Percentiles rank a stretch among this genome's conserved stretches.
These are phyloP conservation scores for Blastosporella zonata DNA, from an alignment of 1,284 basidiomycete species.

Conservation along the genomic window DNA sequence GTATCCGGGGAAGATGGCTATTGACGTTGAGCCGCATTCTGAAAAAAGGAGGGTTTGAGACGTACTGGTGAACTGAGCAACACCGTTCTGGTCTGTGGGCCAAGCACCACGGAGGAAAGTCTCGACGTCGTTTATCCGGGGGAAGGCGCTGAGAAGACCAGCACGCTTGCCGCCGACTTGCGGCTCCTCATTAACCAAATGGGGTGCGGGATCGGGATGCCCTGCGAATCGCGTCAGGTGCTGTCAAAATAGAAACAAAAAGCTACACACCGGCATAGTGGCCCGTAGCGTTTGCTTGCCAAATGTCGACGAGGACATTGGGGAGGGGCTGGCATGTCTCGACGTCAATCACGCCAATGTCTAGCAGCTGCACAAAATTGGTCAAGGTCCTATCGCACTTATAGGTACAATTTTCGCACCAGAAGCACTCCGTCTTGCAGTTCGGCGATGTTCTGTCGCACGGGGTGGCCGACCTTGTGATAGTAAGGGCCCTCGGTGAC, in stretches of 20 bases:
- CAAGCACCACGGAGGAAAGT: constrained; percentile 66
- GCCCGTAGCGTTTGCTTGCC: constrained; percentile 59
- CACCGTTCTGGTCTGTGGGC: constrained; percentile 64
- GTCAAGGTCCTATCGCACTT: neutral
- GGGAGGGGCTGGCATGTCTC: constrained; percentile 68
- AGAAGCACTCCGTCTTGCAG: constrained; percentile 43
- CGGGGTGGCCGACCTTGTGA: constrained; percentile 41
- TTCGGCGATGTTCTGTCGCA: constrained; percentile 51
- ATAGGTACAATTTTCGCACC: constrained; percentile 25
- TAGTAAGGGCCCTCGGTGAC: constrained; percentile 52
- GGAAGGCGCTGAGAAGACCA: constrained; percentile 40
- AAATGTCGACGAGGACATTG: constrained; percentile 71
- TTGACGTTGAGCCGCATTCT: neutral
- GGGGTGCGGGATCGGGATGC: constrained; percentile 40
- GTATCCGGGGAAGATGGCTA: constrained; percentile 68
- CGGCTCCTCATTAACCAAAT: constrained; percentile 40
- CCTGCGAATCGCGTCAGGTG: constrained; percentile 21
- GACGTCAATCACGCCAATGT: constrained; percentile 73
- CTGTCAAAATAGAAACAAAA: neutral
- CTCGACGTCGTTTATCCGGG: constrained; percentile 38
- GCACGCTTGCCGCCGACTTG: constrained; percentile 41
- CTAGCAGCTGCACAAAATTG: constrained; percentile 38
- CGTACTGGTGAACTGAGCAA: constrained; percentile 59
- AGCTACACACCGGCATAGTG: constrained; percentile 40
- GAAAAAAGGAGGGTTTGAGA: constrained; percentile 1